A percentile compares a stretch with the other conserved stretches of the same genome.
These are phyloP conservation scores for Ascochyta lentis DNA, from an alignment of 2,329 filamentous ascomycete species.

Conservation along the genomic window DNA sequence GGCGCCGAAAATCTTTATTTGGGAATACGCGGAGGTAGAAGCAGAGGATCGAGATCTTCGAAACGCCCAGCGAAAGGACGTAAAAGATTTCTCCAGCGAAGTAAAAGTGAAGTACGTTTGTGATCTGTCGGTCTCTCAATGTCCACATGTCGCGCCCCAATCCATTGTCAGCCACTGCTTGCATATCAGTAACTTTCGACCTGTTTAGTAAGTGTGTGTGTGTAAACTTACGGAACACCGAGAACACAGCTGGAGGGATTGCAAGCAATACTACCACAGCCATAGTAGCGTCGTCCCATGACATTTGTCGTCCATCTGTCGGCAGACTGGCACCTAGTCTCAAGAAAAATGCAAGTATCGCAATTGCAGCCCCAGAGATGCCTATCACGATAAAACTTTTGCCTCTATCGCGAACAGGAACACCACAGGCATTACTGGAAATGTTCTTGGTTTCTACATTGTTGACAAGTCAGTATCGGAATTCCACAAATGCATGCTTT, in stretches of 20 bases:
- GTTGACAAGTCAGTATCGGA: neutral
- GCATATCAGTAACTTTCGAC: conserved; percentile 7
- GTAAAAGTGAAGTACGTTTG: conserved; percentile 48
- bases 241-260: conserved; percentile 32
- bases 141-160: conserved; percentile 62
- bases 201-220: neutral
- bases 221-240: conserved; percentile 15
- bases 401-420: conserved; percentile 44
- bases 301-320: conserved; percentile 44
- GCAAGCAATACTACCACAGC: conserved; percentile 45
- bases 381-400: conserved; percentile 38
- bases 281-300: conserved; percentile 50
- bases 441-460: conserved; percentile 48
- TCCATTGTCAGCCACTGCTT: conserved; percentile 45
- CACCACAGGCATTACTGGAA: conserved; percentile 45
- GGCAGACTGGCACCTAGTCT: conserved; percentile 45
- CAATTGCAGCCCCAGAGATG: conserved; percentile 38
- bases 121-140: conserved; percentile 50
- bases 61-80: conserved; percentile 35
- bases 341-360: conserved; percentile 42
- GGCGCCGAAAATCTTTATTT: conserved; percentile 30
- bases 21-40: conserved; percentile 48
- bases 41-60: conserved; percentile 45
- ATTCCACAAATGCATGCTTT: neutral
- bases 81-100: conserved; percentile 44